Conservation (phyloP, 768 basidiomycete genomes). For the Naematelia encephala region DNA sequence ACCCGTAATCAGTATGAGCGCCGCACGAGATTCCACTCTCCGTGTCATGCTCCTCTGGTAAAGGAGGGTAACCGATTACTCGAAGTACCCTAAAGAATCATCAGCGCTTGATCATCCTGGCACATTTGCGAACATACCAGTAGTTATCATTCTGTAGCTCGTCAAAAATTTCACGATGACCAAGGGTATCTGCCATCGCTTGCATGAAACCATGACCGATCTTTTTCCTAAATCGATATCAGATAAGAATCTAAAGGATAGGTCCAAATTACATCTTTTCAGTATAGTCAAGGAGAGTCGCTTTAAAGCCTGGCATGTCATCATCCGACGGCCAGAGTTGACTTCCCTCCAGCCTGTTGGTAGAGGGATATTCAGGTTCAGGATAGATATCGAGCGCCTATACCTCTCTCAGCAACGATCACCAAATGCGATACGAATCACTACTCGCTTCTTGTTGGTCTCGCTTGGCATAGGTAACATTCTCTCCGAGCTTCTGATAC, state of each 20-base stretch:
- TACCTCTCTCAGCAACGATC: too few species aligned
- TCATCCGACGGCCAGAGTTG: conserved; percentile 25
- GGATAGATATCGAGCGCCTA: conserved; percentile 33
- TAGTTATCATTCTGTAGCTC: conserved; percentile 29
- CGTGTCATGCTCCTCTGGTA: conserved; percentile 15
- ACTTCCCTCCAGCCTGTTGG: conserved; percentile 17
- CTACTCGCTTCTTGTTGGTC: conserved; percentile 34
- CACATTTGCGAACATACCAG: conserved; percentile 13
- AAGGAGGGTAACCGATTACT: conserved; percentile 28
- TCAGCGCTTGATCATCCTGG: too few species aligned
- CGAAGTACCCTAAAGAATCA: conserved; percentile 15
- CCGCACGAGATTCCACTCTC: conserved; percentile 32
- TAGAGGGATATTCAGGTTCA: conserved; percentile 20
- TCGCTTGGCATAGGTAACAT: conserved; percentile 32
- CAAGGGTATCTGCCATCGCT: conserved; percentile 22
- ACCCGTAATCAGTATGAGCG: conserved; percentile 32
- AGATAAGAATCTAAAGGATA: too few species aligned
- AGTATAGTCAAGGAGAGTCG: conserved; percentile 25
- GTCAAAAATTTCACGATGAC: conserved; percentile 17
- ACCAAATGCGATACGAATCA: too few species aligned
- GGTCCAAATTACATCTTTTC: conserved; percentile 28
- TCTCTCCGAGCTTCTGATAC: conserved; percentile 32
- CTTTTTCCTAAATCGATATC: too few species aligned
- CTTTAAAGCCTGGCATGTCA: conserved; percentile 21
- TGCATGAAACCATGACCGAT: conserved; percentile 27